Percentiles rank a stretch among this genome's conserved stretches.
Conservation (phyloP, 805 yeast species). For the Monosporozyma aquatica region DNA sequence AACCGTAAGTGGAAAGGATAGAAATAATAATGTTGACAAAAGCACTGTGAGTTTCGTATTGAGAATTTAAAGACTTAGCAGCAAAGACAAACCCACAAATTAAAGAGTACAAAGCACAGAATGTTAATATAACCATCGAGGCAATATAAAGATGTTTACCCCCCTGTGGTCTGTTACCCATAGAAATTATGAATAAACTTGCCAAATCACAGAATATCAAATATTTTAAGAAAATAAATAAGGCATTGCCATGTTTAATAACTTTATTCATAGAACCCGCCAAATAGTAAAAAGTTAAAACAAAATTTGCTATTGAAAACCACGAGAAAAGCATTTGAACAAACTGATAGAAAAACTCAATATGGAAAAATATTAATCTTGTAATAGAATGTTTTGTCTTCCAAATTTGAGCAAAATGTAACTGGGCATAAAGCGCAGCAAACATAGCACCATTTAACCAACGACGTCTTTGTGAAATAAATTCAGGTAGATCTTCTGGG, state of each 20-base stretch:
- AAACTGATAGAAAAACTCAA: constrained; percentile 86
- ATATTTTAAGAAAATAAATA: constrained; percentile 81
- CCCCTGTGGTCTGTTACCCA: constrained; percentile 98
- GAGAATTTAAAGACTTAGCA: constrained; percentile 39
- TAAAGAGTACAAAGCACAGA: constrained; percentile 76
- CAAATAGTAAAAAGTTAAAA: constrained; percentile 82
- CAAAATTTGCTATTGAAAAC: constrained; percentile 88
- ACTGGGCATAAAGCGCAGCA: constrained; percentile 84
- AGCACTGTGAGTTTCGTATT: constrained; percentile 35
- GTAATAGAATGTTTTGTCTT: constrained; percentile 69
- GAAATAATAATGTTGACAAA: constrained; percentile 77
- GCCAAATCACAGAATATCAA: constrained; percentile 73
- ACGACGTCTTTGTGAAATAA: constrained; percentile 91
- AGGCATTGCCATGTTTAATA: constrained; percentile 64
- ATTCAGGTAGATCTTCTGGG: constrained; percentile 90
- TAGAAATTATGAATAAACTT: constrained; percentile 82
- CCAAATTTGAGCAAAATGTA: constrained; percentile 86
- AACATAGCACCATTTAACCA: constrained; percentile 98
- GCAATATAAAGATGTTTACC: constrained; percentile 68
- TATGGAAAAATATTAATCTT: constrained; percentile 73
- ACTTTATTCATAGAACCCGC: constrained; percentile 67
- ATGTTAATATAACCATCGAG: constrained; percentile 60
- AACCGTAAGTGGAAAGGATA: constrained; percentile 81
- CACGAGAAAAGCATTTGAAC: constrained; percentile 74
- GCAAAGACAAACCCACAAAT: constrained; percentile 79